phyloP scores from a whole-genome alignment of 139 green algal species.

The Chlamydomonas asymmetrica region DNA sequence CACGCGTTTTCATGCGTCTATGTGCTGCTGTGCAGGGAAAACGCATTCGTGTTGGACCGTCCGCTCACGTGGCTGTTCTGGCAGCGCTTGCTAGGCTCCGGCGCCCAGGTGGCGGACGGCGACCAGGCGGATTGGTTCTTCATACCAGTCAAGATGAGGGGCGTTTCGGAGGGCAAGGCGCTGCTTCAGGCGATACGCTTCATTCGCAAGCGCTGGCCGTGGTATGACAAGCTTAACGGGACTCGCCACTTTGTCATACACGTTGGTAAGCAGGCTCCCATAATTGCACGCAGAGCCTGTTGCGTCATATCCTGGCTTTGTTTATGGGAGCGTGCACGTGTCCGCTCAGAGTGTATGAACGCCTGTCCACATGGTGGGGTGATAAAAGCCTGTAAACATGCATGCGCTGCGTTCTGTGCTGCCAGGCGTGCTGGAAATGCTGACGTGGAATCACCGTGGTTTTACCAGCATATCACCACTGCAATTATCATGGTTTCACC shows the following conservation, averaged over 20 bases:
- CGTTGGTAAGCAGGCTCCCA: slow-evolving; percentile 12
- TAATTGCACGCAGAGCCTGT: too few relatives aligned
- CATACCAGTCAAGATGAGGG: slow-evolving; percentile 20
- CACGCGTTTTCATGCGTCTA: too few relatives aligned
- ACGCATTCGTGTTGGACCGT: slow-evolving; percentile 18
- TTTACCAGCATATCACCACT: too few relatives aligned
- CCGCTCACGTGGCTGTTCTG: slow-evolving; percentile 24
- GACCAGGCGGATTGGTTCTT: slow-evolving; percentile 38
- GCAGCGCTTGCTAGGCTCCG: slow-evolving; percentile 41
- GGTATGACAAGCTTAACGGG: slow-evolving; percentile 8
- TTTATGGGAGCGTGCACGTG: too few relatives aligned
- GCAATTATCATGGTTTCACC: too few relatives aligned
- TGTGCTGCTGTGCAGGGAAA: slow-evolving; percentile 14
- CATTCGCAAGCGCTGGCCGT: slow-evolving; percentile 18
- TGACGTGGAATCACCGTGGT: too few relatives aligned
- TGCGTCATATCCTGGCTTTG: too few relatives aligned
- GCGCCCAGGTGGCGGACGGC: slow-evolving; percentile 25
- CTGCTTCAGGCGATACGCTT: slow-evolving; percentile 7
- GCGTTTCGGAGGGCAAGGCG: background rate
- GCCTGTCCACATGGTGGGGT: too few relatives aligned
- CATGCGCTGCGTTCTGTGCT: too few relatives aligned
- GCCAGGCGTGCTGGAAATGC: too few relatives aligned
- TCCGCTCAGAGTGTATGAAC: too few relatives aligned
- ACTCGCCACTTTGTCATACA: slow-evolving; percentile 27
- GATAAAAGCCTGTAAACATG: too few relatives aligned